Evolutionary conservation across 768 basidiomycete species (phyloP).

Genomic region (Pleurotus tuoliensis): DNA sequence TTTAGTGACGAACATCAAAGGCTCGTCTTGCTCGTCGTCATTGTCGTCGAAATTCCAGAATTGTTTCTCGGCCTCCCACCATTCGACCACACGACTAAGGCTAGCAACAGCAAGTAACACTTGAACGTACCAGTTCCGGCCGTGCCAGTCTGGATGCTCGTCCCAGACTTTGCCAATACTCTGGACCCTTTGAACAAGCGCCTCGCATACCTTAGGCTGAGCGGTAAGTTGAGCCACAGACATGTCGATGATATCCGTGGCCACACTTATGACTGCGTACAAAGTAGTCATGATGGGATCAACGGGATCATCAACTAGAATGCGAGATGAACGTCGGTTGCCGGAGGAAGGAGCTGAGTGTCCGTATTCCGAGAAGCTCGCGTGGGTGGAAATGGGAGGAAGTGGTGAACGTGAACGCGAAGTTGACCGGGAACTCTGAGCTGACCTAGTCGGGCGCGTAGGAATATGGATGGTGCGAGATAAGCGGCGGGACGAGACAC

Average conservation of each 20-base stretch:
- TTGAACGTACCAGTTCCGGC: slow-evolving; percentile 97
- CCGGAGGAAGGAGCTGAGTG: slow-evolving; percentile 37
- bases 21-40: slow-evolving; percentile 87
- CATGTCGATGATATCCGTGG: slow-evolving; percentile 92
- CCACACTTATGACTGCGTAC: slow-evolving; percentile 89
- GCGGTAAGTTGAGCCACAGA: slow-evolving; percentile 81
- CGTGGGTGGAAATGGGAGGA: slow-evolving; percentile 62
- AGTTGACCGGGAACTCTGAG: slow-evolving; percentile 86
- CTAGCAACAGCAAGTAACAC: slow-evolving; percentile 93
- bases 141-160: slow-evolving; percentile 97
- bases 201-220: slow-evolving; percentile 79
- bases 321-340: slow-evolving; percentile 77
- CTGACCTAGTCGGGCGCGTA: slow-evolving; percentile 60
- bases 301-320: slow-evolving; percentile 79
- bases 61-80: slow-evolving; percentile 99
- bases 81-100: slow-evolving; percentile 94
- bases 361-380: slow-evolving; percentile 58
- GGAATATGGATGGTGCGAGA: slow-evolving; percentile 83
- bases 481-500: slow-evolving; percentile 69
- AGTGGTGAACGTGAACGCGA: slow-evolving; percentile 94
- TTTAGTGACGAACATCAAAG: slow-evolving; percentile 90
- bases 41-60: slow-evolving; percentile 99
- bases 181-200: slow-evolving; percentile 88
- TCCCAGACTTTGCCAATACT: slow-evolving; percentile 94
- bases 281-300: slow-evolving; percentile 88